Percentiles rank a stretch among this genome's conserved stretches.
phyloP scores from a whole-genome alignment of 2,329 filamentous ascomycete species.

The Pezicula rhizophila region DNA sequence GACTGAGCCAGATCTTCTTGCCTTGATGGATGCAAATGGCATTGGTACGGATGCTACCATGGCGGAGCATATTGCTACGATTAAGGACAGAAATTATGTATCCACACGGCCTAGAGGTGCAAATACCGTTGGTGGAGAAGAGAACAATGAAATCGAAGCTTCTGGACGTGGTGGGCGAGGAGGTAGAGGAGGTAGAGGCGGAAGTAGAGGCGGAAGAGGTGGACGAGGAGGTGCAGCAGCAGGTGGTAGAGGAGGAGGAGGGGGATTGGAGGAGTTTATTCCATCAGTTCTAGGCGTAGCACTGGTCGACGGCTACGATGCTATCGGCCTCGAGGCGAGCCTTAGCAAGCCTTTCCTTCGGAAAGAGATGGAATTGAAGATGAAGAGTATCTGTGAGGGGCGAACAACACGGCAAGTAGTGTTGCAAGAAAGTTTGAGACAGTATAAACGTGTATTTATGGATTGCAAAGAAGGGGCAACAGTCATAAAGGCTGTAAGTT shows the following conservation, averaged over 20 bases:
- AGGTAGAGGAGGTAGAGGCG: slow-evolving; percentile 30
- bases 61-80: slow-evolving; percentile 96
- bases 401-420: slow-evolving; percentile 68
- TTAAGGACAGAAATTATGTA: slow-evolving; percentile 85
- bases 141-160: slow-evolving; percentile 29
- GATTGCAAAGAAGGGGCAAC: slow-evolving; percentile 73
- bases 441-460: slow-evolving; percentile 81
- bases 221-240: slow-evolving; percentile 35
- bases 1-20: slow-evolving; percentile 92
- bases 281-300: slow-evolving; percentile 88
- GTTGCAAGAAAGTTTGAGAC: slow-evolving; percentile 74
- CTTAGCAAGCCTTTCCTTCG: slow-evolving; percentile 92
- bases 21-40: slow-evolving; percentile 95
- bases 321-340: slow-evolving; percentile 87
- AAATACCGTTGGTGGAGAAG: slow-evolving; percentile 27
- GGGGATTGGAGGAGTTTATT: slow-evolving; percentile 74
- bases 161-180: slow-evolving; percentile 34
- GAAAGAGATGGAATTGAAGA: slow-evolving; percentile 95
- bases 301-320: slow-evolving; percentile 88
- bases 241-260: slow-evolving; percentile 35
- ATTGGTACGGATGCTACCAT: slow-evolving; percentile 98
- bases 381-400: slow-evolving; percentile 95
- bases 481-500: slow-evolving; percentile 54
- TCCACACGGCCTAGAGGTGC: slow-evolving; percentile 49
- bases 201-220: slow-evolving; percentile 36